Conservation (phyloP, 2,329 filamentous ascomycete genomes). For the Coleophoma crateriformis region DNA sequence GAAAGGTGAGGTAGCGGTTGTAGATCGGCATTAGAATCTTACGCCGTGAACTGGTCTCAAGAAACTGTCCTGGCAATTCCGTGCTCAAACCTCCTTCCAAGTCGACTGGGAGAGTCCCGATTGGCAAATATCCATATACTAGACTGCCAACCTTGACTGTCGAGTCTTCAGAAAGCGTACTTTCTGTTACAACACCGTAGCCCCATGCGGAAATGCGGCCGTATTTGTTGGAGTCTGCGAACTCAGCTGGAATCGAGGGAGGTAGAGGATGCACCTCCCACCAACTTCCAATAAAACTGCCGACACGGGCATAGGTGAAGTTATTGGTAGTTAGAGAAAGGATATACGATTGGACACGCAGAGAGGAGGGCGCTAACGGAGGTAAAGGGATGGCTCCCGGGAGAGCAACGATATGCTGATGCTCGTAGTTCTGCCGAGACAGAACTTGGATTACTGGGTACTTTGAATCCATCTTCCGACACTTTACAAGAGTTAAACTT, state of each 20-base stretch:
- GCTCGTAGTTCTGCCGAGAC: slow-evolving; percentile 15
- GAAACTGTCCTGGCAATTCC: slow-evolving; percentile 9
- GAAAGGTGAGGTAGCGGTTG: slow-evolving; percentile 15
- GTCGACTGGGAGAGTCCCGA: slow-evolving; percentile 19
- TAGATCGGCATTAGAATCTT: slow-evolving; percentile 17
- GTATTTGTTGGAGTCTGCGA: slow-evolving; percentile 14
- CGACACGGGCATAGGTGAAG: slow-evolving; percentile 16
- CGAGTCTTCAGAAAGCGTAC: slow-evolving; percentile 7
- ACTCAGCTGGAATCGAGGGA: slow-evolving; percentile 11
- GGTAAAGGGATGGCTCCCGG: slow-evolving; percentile 10
- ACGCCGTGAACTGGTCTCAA: slow-evolving; percentile 14
- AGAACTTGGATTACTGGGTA: slow-evolving; percentile 14
- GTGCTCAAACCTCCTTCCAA: slow-evolving; percentile 10
- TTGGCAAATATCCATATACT: slow-evolving; percentile 19
- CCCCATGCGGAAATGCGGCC: slow-evolving; percentile 23
- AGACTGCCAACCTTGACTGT: slow-evolving; percentile 9
- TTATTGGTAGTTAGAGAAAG: slow-evolving; percentile 21
- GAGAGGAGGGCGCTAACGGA: slow-evolving; percentile 9
- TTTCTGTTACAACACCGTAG: slow-evolving; percentile 17
- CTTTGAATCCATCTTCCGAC: no score
- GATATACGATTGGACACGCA: slow-evolving; percentile 15
- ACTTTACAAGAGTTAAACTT: no score
- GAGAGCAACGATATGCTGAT: slow-evolving; percentile 17
- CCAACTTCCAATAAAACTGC: slow-evolving; percentile 15
- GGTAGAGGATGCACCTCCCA: slow-evolving; percentile 22